Evolutionary conservation across 805 yeast genomes (phyloP).

Genomic region (Candida maris): DNA sequence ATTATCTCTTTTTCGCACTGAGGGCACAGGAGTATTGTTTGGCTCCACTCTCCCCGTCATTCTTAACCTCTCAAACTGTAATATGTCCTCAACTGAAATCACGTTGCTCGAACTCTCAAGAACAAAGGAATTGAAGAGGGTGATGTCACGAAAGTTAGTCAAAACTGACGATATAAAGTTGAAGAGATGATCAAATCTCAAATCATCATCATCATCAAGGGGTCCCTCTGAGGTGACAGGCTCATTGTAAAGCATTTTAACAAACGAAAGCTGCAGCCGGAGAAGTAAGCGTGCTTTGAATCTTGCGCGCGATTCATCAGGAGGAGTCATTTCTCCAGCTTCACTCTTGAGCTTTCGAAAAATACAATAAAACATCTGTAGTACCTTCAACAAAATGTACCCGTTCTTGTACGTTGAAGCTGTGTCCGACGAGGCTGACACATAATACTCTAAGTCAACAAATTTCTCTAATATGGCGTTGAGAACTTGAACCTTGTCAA

Average conservation of each 20-base stretch:
- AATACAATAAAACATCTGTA: slow-evolving; percentile 34
- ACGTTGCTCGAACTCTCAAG: slow-evolving; percentile 23
- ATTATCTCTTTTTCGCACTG: slow-evolving; percentile 8
- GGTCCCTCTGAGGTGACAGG: background rate
- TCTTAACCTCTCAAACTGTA: slow-evolving; percentile 19
- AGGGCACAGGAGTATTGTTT: slow-evolving; percentile 5
- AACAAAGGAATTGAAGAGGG: slow-evolving; percentile 12
- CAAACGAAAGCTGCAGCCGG: slow-evolving; percentile 30
- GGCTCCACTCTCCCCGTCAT: slow-evolving; percentile 1
- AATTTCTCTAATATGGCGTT: slow-evolving; percentile 18
- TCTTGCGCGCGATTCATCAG: slow-evolving; percentile 19
- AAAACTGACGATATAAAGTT: slow-evolving; percentile 26
- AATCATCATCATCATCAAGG: slow-evolving; percentile 20
- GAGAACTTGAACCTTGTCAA: slow-evolving; percentile 12
- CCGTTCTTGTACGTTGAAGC: slow-evolving; percentile 23
- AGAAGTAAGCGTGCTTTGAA: slow-evolving; percentile 26
- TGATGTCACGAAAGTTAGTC: slow-evolving; percentile 19
- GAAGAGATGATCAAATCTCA: slow-evolving; percentile 31
- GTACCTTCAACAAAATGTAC: slow-evolving; percentile 40
- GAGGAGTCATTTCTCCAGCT: slow-evolving; percentile 20
- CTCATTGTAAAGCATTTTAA: slow-evolving; percentile 30
- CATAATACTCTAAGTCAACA: slow-evolving; percentile 16
- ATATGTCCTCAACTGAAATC: slow-evolving; percentile 24
- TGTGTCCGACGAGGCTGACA: slow-evolving; percentile 8
- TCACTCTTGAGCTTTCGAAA: slow-evolving; percentile 26